These are phyloP conservation scores for Mycena filopes DNA, from an alignment of 768 basidiomycete genomes.

Conservation along the genomic window DNA sequence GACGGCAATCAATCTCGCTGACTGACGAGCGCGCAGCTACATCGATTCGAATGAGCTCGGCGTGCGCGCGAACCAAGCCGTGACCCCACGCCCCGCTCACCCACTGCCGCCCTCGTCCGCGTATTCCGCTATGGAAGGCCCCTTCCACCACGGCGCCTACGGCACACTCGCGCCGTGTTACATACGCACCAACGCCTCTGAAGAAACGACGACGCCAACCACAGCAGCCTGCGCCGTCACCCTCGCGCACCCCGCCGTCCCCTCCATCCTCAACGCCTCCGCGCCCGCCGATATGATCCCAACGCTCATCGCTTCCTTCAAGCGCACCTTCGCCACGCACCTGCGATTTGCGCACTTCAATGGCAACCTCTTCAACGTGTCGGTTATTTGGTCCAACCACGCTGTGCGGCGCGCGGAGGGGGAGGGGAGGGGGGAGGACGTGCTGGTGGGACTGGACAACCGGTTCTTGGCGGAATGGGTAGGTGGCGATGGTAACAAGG, in stretches of 20 bases:
- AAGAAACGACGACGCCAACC: background rate
- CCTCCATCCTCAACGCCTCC: conserved; percentile 41
- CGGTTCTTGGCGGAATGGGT: conserved; percentile 54
- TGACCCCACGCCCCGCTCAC: conserved; percentile 39
- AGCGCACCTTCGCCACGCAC: conserved; percentile 49
- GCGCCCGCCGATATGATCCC: conserved; percentile 30
- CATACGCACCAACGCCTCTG: conserved; percentile 32
- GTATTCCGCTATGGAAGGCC: conserved; percentile 38
- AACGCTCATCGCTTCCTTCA: conserved; percentile 48
- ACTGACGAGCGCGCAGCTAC: conserved; percentile 36
- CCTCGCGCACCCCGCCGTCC: conserved; percentile 39
- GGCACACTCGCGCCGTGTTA: conserved; percentile 48
- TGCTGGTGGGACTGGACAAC: conserved; percentile 49
- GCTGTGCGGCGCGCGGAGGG: conserved; percentile 43
- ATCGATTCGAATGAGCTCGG: conserved; percentile 37
- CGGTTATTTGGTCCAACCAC: conserved; percentile 49
- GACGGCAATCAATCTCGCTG: background rate
- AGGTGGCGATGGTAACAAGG: conserved; percentile 30
- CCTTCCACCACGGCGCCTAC: conserved; percentile 49
- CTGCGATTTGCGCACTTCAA: conserved; percentile 50
- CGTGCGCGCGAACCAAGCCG: conserved; percentile 34
- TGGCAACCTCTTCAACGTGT: conserved; percentile 53
- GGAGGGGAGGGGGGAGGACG: conserved; percentile 38
- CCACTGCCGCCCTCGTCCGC: conserved; percentile 37
- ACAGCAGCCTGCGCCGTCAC: conserved; percentile 38